These are phyloP conservation scores for Alternaria gansuensis DNA, from an alignment of 2,329 filamentous ascomycete species.

Conservation along the genomic window DNA sequence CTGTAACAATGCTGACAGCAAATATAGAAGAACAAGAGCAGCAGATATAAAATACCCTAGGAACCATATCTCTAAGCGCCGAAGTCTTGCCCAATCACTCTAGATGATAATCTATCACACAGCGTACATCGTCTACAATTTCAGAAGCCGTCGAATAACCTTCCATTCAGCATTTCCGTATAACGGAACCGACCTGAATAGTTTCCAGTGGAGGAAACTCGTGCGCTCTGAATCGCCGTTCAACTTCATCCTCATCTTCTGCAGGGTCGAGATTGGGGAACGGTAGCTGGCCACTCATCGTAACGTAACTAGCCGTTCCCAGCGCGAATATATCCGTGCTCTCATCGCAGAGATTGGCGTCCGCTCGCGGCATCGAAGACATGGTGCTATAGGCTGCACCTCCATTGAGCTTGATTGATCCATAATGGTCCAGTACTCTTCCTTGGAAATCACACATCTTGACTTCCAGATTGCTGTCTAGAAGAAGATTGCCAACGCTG, in stretches of 20 bases:
- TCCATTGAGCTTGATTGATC: neutral
- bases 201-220: neutral
- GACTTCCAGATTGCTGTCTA: slow-evolving; percentile 6
- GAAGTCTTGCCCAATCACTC: no score
- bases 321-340: slow-evolving; percentile 21
- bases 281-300: slow-evolving; percentile 19
- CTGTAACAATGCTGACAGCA: no score
- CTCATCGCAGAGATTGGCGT: no score
- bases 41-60: no score
- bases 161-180: slow-evolving; percentile 12
- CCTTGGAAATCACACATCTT: slow-evolving; percentile 19
- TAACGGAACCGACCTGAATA: slow-evolving; percentile 4
- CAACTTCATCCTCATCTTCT: neutral
- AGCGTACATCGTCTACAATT: neutral
- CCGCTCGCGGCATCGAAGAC: no score
- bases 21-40: no score
- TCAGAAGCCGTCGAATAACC: slow-evolving; percentile 1
- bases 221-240: no score
- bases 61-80: no score
- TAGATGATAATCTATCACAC: no score
- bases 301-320: slow-evolving; percentile 30
- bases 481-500: slow-evolving; percentile 14
- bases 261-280: slow-evolving; percentile 9
- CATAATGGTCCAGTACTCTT: no score
- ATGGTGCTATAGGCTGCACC: no score